Evolutionary conservation across 2,329 filamentous ascomycete species (phyloP).

Genomic region (Fusarium illudens): DNA sequence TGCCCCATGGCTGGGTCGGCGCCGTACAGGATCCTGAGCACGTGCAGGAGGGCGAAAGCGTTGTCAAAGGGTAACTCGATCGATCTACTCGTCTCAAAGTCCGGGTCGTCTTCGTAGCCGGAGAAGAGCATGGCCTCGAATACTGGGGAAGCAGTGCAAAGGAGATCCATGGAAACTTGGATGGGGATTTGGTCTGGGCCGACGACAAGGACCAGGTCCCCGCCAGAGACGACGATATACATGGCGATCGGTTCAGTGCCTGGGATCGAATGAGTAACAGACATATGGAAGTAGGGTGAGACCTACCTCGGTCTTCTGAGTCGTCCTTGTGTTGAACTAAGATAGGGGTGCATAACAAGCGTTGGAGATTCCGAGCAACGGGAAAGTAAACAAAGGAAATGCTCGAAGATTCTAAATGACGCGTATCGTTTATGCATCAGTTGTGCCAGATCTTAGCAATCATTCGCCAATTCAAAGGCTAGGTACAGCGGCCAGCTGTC

Average conservation of each 20-base stretch:
- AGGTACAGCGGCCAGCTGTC: background rate
- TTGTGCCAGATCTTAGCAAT: too few species aligned
- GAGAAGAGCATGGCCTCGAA: background rate
- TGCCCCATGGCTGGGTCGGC: background rate
- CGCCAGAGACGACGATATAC: background rate
- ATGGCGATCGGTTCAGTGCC: background rate
- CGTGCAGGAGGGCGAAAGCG: background rate
- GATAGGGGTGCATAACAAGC: background rate
- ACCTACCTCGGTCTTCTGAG: background rate
- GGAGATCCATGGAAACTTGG: background rate
- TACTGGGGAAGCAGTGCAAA: background rate
- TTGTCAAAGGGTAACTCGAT: background rate
- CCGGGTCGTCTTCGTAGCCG: background rate
- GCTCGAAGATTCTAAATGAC: background rate
- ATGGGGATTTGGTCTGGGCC: background rate
- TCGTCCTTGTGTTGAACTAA: background rate
- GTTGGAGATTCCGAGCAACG: background rate
- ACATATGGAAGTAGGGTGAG: background rate
- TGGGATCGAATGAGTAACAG: background rate
- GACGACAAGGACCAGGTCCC: slow-evolving; percentile 1
- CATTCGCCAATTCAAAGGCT: background rate
- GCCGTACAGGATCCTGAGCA: background rate
- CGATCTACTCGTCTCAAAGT: too few species aligned
- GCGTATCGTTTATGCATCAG: too few species aligned
- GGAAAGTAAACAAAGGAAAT: background rate